A percentile compares a stretch with the other conserved stretches of the same genome.
These are phyloP conservation scores for Sideroxylon spinosum DNA, from an alignment of 179 eudicot species.

Conservation along the genomic window DNA sequence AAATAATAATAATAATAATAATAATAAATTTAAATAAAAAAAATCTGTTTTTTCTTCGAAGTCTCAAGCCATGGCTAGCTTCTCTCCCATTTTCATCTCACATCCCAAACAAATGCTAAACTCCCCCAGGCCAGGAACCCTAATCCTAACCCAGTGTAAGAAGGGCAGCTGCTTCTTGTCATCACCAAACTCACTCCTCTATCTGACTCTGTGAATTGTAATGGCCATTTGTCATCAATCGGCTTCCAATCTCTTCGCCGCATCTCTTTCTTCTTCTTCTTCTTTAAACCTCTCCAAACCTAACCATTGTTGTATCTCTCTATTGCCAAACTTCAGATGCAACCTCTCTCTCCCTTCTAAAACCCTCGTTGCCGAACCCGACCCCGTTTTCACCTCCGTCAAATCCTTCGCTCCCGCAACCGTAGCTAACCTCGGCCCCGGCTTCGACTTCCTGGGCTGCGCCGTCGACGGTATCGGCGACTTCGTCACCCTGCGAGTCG, in stretches of 20 bases:
- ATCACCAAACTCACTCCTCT: neutral
- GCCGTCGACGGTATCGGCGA: slow-evolving; percentile 88
- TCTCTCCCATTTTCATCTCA: too few species aligned
- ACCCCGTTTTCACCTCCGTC: slow-evolving; percentile 64
- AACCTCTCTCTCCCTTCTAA: slow-evolving; percentile 32
- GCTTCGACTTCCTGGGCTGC: slow-evolving; percentile 89
- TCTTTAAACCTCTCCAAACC: slow-evolving; percentile 14
- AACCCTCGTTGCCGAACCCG: slow-evolving; percentile 47
- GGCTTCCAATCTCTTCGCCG: slow-evolving; percentile 2
- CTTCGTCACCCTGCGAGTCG: slow-evolving; percentile 47
- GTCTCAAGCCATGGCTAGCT: too few species aligned
- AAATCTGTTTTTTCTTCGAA: too few species aligned
- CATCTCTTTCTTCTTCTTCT: slow-evolving; percentile 15
- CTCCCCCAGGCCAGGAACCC: too few species aligned
- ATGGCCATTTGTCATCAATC: slow-evolving; percentile 25
- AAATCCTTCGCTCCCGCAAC: slow-evolving; percentile 90
- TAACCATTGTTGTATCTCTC: neutral
- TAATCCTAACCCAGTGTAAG: too few species aligned
- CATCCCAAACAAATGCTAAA: too few species aligned
- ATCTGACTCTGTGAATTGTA: neutral
- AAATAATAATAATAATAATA: too few species aligned
- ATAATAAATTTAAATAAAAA: too few species aligned
- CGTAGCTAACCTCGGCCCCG: slow-evolving; percentile 92
- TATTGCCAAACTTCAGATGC: slow-evolving; percentile 21
- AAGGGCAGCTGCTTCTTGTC: too few species aligned